Evolutionary conservation across 2,329 filamentous ascomycete species (phyloP).

Genomic region (Penicillium sp.): DNA sequence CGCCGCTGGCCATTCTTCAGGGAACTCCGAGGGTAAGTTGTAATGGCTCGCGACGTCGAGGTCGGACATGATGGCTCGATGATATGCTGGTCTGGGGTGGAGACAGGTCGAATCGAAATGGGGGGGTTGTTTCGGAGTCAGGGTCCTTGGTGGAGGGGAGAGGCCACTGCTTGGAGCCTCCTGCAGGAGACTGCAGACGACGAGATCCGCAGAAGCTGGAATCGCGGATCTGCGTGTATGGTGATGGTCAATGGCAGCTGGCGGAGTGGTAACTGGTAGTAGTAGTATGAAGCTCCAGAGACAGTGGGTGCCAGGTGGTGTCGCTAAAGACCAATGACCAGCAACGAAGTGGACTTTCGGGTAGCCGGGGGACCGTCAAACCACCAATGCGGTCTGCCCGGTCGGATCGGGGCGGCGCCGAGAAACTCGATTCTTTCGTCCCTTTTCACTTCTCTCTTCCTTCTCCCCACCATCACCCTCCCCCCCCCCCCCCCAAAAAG

Average conservation of each 20-base stretch:
- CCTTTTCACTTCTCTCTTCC: slow-evolving; percentile 24
- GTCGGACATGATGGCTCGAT: slow-evolving; percentile 63
- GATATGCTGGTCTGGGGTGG: slow-evolving; percentile 14
- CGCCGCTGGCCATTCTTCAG: slow-evolving; percentile 84
- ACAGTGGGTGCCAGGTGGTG: slow-evolving; percentile 4
- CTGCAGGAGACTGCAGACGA: slow-evolving; percentile 13
- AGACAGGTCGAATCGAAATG: slow-evolving; percentile 22
- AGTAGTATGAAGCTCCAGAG: not conserved
- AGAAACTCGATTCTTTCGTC: slow-evolving; percentile 36
- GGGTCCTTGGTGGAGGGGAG: not conserved
- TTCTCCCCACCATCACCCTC: slow-evolving; percentile 30
- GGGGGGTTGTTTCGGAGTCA: slow-evolving; percentile 5
- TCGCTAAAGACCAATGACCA: slow-evolving; percentile 14
- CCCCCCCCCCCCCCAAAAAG: slow-evolving; percentile 22
- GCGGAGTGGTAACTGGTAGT: not conserved
- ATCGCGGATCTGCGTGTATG: not conserved
- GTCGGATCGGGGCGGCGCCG: slow-evolving; percentile 34
- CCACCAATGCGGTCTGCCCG: slow-evolving; percentile 35
- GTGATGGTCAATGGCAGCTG: not conserved
- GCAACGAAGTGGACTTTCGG: slow-evolving; percentile 27
- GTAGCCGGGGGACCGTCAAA: slow-evolving; percentile 29
- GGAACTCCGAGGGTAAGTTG: slow-evolving; percentile 78
- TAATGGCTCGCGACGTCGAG: slow-evolving; percentile 89
- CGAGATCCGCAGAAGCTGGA: slow-evolving; percentile 3
- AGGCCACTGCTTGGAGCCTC: slow-evolving; percentile 8